Evolutionary conservation across 1,139 yeast species (phyloP), one percentile per base, ranked within the genome.

Genomic region (Scheffersomyces cryptocercus): DNA sequence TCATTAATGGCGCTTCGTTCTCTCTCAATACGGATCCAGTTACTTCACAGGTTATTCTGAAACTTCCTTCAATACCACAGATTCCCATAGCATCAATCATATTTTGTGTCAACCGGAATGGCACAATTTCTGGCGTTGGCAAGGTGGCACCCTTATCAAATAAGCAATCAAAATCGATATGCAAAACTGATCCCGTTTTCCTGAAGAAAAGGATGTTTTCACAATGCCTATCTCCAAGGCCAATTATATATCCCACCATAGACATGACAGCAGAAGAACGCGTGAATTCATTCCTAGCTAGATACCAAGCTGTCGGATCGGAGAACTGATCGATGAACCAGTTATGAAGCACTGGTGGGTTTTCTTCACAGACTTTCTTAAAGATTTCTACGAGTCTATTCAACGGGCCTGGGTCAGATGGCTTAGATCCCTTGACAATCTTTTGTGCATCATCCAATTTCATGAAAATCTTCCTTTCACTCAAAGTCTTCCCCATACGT

Each of bases 181-280:
- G 99, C 50, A 95, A 68, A 0, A 90, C 82, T 8, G 82, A 82
- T 1, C 99, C 99, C 2, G 82, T 79, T 36, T 77, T 79, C 52
- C 85, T 84, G 56, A 85, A 80, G 39, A 93, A 70, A 43, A 95
- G 66, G 24, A 95, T 81, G 58, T 95, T 95, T 59, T 95, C 99
- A 56, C 96, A 88, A 61, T 95, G 99, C 28, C 99, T 75, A 64
- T 95, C 99, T 15, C 99, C 99, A 40, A 95, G 75, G 5, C 96
- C 95, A 37, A 86, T 73, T 44, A 93, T 82, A 60, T 88, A 89
- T 0, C 99, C 99, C 6, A 93, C 96, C 73, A 95, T 90, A 0
- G 98, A 91, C 99, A 95, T 95, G 0, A 91, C 99, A 0, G 98
- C 97, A 26, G 88, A 71, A 0, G 97, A 84, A 42, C 96, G 73